Evolutionary conservation across 257 asterid species (phyloP).

Genomic region (Solanum pimpinellifolium): DNA sequence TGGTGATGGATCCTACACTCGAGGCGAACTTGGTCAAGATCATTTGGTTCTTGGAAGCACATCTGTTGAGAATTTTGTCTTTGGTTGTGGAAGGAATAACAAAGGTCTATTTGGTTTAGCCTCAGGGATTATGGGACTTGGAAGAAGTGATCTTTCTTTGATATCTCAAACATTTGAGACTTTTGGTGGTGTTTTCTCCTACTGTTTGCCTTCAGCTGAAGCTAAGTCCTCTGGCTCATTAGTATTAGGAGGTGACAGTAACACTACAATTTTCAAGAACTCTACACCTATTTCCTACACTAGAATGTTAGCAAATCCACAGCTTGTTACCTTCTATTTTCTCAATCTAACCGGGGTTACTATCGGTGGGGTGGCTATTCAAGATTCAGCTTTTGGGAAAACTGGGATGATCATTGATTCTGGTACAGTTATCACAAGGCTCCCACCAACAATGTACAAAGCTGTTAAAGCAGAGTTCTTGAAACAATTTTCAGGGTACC

Average conservation of each 20-base stretch:
- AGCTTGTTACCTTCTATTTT: slow-evolving; percentile 44
- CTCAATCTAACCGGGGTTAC: slow-evolving; percentile 56
- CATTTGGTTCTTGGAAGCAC: slow-evolving; percentile 36
- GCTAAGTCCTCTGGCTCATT: slow-evolving; percentile 52
- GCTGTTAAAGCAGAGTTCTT: slow-evolving; percentile 51
- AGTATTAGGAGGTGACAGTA: slow-evolving; percentile 28
- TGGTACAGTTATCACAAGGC: slow-evolving; percentile 74
- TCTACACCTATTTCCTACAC: slow-evolving; percentile 54
- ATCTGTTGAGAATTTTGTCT: slow-evolving; percentile 31
- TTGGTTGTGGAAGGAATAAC: slow-evolving; percentile 69
- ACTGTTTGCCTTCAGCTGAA: slow-evolving; percentile 58
- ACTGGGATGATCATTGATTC: slow-evolving; percentile 58
- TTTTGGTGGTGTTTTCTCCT: slow-evolving; percentile 69
- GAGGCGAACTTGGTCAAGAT: slow-evolving; percentile 57
- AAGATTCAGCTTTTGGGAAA: slow-evolving; percentile 27
- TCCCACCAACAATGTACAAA: slow-evolving; percentile 56
- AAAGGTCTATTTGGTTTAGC: slow-evolving; percentile 75
- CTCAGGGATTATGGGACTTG: slow-evolving; percentile 76
- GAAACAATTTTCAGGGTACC: slow-evolving; percentile 68
- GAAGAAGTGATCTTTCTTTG: slow-evolving; percentile 63
- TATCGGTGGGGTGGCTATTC: slow-evolving; percentile 42
- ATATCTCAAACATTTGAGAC: slow-evolving; percentile 44
- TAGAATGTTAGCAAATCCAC: slow-evolving; percentile 35
- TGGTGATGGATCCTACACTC: slow-evolving; percentile 82
- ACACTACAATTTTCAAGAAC: slow-evolving; percentile 33